A percentile compares a stretch with the other conserved stretches of the same genome.
Evolutionary conservation across 208 protist genomes (phyloP).

Genomic region (Trypanosoma cruzi): DNA sequence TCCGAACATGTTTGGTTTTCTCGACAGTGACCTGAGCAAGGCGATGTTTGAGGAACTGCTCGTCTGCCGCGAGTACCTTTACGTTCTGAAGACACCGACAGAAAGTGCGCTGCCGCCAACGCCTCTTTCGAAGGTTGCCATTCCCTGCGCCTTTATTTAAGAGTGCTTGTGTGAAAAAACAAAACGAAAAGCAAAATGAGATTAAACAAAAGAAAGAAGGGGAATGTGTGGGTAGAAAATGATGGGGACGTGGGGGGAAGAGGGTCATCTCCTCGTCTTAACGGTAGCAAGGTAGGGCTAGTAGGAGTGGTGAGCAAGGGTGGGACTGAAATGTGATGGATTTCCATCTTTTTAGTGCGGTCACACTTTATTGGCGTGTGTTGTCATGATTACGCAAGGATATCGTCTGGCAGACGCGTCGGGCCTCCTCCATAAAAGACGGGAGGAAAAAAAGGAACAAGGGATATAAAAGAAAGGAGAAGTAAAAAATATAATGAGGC

Average conservation of each 20-base stretch:
- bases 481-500: too few species aligned
- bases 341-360: neutral
- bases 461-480: too few species aligned
- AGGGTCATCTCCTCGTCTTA: neutral
- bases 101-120: slow-evolving; percentile 39
- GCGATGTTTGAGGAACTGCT: slow-evolving; percentile 75
- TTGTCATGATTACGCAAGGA: neutral
- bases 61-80: slow-evolving; percentile 64
- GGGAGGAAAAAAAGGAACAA: too few species aligned
- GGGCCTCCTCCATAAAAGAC: too few species aligned
- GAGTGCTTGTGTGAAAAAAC: neutral
- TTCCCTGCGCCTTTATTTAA: slow-evolving; percentile 59
- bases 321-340: neutral
- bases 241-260: neutral
- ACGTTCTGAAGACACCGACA: slow-evolving; percentile 34
- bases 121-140: slow-evolving; percentile 54
- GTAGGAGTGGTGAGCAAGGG: neutral
- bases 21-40: slow-evolving; percentile 82
- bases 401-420: too few species aligned
- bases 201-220: slow-evolving; percentile 5
- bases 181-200: slow-evolving; percentile 7
- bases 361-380: neutral
- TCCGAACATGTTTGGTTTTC: slow-evolving; percentile 76
- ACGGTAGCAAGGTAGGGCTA: neutral
- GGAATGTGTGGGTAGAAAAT: slow-evolving; percentile 1